These are phyloP conservation scores for Botrytis tulipae DNA, from an alignment of 2,329 filamentous ascomycete species.

Conservation along the genomic window DNA sequence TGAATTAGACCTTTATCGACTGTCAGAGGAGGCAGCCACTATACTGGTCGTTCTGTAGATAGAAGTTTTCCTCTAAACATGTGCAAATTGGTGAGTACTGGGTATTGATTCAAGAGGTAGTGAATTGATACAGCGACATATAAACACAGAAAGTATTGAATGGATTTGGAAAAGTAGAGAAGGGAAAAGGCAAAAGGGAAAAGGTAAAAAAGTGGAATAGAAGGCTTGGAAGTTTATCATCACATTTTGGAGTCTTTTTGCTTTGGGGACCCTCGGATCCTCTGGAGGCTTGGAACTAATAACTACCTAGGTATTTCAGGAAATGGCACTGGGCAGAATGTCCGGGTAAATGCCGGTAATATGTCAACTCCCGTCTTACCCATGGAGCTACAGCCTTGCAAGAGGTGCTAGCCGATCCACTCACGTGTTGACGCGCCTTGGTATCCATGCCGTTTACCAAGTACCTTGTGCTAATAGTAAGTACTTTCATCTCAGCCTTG, in stretches of 20 bases:
- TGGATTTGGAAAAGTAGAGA: background rate
- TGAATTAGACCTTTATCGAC: background rate
- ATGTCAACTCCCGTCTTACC: background rate
- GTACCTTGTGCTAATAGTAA: background rate
- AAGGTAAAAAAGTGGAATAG: background rate
- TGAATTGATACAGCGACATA: background rate
- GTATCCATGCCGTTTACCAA: background rate
- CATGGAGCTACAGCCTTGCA: background rate
- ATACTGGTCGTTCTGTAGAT: background rate
- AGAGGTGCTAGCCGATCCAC: background rate
- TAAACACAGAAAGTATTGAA: background rate
- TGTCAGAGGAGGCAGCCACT: background rate
- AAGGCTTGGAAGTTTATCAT: background rate
- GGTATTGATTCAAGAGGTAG: background rate
- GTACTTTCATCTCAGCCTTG: background rate
- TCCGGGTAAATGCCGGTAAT: background rate
- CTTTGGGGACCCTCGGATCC: background rate
- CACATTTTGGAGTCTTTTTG: background rate
- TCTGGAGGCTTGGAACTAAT: background rate
- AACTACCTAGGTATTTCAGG: background rate
- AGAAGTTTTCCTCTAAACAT: background rate
- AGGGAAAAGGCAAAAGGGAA: too few species aligned
- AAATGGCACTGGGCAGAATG: background rate
- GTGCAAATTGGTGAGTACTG: background rate
- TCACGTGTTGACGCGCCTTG: slow-evolving; percentile 5